Evolutionary conservation across 208 protist species (phyloP), one percentile per base, ranked within the genome.

Genomic region (Spongospora subterranea): DNA sequence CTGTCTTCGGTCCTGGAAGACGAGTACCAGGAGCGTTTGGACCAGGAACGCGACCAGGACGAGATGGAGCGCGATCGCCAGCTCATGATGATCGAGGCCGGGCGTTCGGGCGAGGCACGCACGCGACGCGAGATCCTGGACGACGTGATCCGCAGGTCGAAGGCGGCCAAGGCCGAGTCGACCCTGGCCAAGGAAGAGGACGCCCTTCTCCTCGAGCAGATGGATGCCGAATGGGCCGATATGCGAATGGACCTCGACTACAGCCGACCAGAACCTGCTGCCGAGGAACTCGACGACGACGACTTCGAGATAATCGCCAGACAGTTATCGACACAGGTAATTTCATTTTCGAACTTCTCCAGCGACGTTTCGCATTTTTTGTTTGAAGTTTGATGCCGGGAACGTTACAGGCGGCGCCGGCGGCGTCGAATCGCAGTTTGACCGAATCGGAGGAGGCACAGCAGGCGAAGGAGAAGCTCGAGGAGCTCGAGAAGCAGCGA

Each of bases 271-370:
- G 71, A 43, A 40, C 35, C n/a, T 39, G 71, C 13, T 40, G n/a
- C 6, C n/a, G 71, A 82, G 6, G 40, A 43, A 20, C n/a, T 17
- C n/a, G 71, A 82, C n/a, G n/a, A n/a, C 13, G 71, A 82, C 35
- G 71, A 82, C 35, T 82, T 82, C 35, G 71, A 82, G 40, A 82
- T 45, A 35, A 82, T 82, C 35, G 6, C 71, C 40, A 35, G 71
- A 82, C 35, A 35, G 35, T 43, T 82, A 43, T 82, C 71, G n/a
- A 82, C 71, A 35, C 71, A 82, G 71, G 71, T 60, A 60, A 60
- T 60, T 6, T 29, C 24, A 60, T 60, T 60, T 6, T 60, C n/a
- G n/a, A n/a, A n/a, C n/a, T n/a, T n/a, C n/a, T n/a, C n/a, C n/a
- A n/a, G n/a, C n/a, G n/a, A n/a, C n/a, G n/a, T n/a, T n/a, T n/a